These are phyloP conservation scores for Ilyonectria mors-panacis DNA, from an alignment of 2,329 filamentous ascomycete genomes.

Conservation along the genomic window DNA sequence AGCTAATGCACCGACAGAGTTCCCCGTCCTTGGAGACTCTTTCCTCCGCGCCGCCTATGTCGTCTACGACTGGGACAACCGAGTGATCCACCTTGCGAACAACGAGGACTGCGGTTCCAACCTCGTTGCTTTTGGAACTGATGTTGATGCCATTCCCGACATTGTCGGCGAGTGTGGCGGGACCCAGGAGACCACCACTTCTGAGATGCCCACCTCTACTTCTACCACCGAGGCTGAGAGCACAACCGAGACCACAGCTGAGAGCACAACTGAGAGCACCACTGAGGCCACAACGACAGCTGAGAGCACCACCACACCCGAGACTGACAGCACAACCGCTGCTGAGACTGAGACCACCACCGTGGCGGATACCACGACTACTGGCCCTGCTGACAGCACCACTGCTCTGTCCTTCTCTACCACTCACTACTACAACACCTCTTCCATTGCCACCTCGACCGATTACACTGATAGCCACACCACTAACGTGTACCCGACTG, in stretches of 20 bases:
- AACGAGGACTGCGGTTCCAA: constrained; percentile 57
- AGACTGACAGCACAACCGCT: not conserved
- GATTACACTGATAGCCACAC: not conserved
- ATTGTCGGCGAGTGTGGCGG: constrained; percentile 49
- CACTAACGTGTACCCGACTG: not conserved
- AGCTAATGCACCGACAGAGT: constrained; percentile 33
- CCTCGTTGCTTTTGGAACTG: constrained; percentile 55
- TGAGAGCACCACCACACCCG: not conserved
- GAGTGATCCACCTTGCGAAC: constrained; percentile 55
- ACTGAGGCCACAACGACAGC: not conserved
- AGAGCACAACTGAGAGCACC: not conserved
- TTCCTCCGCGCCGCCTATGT: constrained; percentile 63
- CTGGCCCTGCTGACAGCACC: constrained; percentile 19
- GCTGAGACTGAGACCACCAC: constrained; percentile 9
- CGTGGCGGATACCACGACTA: constrained; percentile 14
- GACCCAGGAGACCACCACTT: constrained; percentile 32
- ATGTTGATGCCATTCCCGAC: constrained; percentile 56
- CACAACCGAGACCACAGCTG: not conserved
- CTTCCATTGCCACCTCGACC: constrained; percentile 28
- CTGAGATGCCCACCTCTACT: constrained; percentile 34
- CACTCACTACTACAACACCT: constrained; percentile 35
- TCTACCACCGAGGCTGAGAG: constrained; percentile 2
- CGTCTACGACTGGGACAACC: constrained; percentile 60
- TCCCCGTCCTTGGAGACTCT: constrained; percentile 60
- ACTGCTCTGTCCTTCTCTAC: constrained; percentile 35